Evolutionary conservation across 208 protist species (phyloP), one percentile per base, ranked within the genome.

Genomic region (Leishmania tarentolae): DNA sequence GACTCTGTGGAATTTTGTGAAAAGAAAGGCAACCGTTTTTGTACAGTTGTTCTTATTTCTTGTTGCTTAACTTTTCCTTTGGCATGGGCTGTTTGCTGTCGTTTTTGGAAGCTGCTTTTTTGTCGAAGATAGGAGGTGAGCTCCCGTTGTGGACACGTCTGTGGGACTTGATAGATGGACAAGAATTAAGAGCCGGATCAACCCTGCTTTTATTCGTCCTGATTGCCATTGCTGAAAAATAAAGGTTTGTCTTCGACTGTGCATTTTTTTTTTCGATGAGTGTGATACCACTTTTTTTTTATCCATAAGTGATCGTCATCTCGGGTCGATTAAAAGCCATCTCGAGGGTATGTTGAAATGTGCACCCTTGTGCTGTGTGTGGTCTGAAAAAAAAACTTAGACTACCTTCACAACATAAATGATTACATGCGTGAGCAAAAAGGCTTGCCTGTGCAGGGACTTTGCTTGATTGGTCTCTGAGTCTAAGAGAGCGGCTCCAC

Each of bases 281-380:
- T 73, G 13, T 35, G 21, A 46, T 47, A 63, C 17, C 15, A 70
- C 42, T 35, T 44, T 70, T 84, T 80, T 85, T 78, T 82, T 80
- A 71, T 40, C 5, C n/a, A 44, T 44, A 75, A 19, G 0, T 66
- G 50, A 78, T 47, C n/a, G 69, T 70, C 40, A 35, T 70, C 56
- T 56, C 24, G 47, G 31, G 24, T 57, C 47, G 46, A 50, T 59
- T 61, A n/a, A 57, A 61, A 53, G 40, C 31, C 69, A 19, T 31
- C 13, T 73, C 46, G 15, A 37, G 42, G 44, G 6, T 73, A 24
- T n/a, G 50, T 73, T 35, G 44, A 9, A 19, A 21, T 53, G 9
- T 31, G 31, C 24, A 52, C 7, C 17, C 46, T 73, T 73, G 35
- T 21, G 69, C 24, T 52, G 13, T 35, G 40, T 73, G 28, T 53